Conservation (phyloP, 192 early-diverging fungal genomes). For the Helicostylum pulchrum region DNA sequence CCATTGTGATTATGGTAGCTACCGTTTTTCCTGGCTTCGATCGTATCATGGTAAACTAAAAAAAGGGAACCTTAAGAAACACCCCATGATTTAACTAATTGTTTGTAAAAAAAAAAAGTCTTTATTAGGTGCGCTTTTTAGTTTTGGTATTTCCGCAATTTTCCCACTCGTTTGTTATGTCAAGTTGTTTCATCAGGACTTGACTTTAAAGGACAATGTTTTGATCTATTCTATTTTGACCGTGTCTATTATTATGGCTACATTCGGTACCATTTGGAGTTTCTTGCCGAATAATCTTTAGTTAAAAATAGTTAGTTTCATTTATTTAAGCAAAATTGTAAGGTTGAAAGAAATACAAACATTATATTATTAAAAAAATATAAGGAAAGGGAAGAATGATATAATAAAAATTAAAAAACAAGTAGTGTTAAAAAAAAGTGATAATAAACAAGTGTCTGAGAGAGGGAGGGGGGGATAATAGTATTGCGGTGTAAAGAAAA, state of each 20-base stretch:
- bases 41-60: conserved; percentile 54
- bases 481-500: no score
- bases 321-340: no score
- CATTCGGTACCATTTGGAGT: conserved; percentile 28
- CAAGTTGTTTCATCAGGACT: conserved; percentile 17
- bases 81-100: not conserved
- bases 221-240: conserved; percentile 18
- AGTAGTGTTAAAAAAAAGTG: not conserved
- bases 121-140: conserved; percentile 32
- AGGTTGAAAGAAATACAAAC: conserved; percentile 2
- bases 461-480: no score
- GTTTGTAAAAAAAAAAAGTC: conserved; percentile 20
- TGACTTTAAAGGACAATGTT: conserved; percentile 7
- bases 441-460: conserved; percentile 6
- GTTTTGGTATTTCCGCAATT: conserved; percentile 36
- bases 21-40: conserved; percentile 66
- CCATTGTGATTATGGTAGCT: conserved; percentile 44
- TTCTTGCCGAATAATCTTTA: conserved; percentile 19
- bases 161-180: conserved; percentile 37
- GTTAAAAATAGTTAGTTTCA: no score
- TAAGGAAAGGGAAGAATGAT: conserved; percentile 5
- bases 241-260: conserved; percentile 15
- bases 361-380: not conserved
- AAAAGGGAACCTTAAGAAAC: not conserved
- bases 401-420: conserved; percentile 11